A percentile compares a stretch with the other conserved stretches of the same genome.
phyloP scores from a whole-genome alignment of 306 rosid genomes.

The Trifolium fragiferum region DNA sequence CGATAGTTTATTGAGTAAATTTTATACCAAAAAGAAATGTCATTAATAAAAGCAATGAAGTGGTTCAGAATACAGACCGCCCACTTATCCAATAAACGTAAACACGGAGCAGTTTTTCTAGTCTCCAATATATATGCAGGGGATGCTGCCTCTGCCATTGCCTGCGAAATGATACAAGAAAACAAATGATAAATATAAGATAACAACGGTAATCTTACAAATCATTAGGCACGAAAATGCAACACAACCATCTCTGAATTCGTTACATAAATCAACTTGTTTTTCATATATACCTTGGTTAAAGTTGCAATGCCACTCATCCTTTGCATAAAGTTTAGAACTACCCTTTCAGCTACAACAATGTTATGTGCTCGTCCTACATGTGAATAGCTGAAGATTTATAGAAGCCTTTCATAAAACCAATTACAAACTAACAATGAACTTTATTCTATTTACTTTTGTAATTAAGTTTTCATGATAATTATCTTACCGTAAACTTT shows the following conservation, averaged over 20 bases:
- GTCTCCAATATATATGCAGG: constrained; percentile 87
- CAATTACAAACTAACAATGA: constrained; percentile 31
- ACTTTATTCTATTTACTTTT: constrained; percentile 7
- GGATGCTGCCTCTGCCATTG: constrained; percentile 85
- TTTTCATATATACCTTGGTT: constrained; percentile 62
- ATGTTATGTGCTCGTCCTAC: constrained; percentile 87
- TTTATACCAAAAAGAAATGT: background rate
- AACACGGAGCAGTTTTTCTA: constrained; percentile 90
- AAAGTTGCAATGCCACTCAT: constrained; percentile 98
- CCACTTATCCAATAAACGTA: constrained; percentile 96
- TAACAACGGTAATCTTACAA: constrained; percentile 2
- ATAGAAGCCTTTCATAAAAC: constrained; percentile 33
- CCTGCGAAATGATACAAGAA: constrained; percentile 47
- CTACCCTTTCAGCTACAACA: constrained; percentile 86
- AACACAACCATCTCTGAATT: constrained; percentile 21
- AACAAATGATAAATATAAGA: constrained; percentile 10
- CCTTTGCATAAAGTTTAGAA: constrained; percentile 94
- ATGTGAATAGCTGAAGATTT: constrained; percentile 33
- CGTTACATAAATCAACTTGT: background rate
- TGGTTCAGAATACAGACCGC: constrained; percentile 69
- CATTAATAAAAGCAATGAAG: constrained; percentile 41
- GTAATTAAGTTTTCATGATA: background rate
- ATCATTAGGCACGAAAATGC: constrained; percentile 9
- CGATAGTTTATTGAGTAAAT: constrained; percentile 20
- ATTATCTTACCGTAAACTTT: constrained; percentile 72